A percentile compares a stretch with the other conserved stretches of the same genome.
Conservation (phyloP, 768 basidiomycete species). For the Lactifluus volemus region DNA sequence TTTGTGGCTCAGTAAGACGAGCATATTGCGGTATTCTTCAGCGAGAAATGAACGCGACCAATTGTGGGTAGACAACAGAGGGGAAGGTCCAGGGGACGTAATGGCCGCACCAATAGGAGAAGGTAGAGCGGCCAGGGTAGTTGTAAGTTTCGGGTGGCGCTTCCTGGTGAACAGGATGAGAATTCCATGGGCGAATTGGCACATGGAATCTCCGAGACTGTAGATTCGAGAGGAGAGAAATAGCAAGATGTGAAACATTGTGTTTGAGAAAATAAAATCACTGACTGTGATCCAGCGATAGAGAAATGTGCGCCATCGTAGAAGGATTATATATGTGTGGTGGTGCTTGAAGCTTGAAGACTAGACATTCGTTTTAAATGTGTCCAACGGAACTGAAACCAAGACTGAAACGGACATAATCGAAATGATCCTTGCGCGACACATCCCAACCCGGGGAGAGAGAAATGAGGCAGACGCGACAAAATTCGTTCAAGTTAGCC, state of each 20-base stretch:
- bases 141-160: neutral
- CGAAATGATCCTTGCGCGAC: too few species aligned
- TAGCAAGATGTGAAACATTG: constrained; percentile 1
- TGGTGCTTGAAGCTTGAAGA: too few species aligned
- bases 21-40: neutral
- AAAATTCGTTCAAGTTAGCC: too few species aligned
- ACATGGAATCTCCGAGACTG: neutral
- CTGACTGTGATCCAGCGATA: neutral
- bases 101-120: neutral
- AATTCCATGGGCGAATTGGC: neutral
- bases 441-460: too few species aligned
- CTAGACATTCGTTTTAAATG: too few species aligned
- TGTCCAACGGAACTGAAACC: too few species aligned
- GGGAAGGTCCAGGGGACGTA: neutral
- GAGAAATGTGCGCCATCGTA: neutral
- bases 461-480: too few species aligned
- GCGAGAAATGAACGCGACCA: neutral
- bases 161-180: neutral
- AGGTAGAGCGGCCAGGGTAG: neutral
- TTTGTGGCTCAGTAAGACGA: neutral
- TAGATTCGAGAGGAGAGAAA: neutral
- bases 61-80: neutral
- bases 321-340: too few species aligned
- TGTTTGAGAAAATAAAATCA: neutral
- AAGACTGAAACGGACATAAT: too few species aligned